Evolutionary conservation across 331 rosid species (phyloP).

Genomic region (Malus hybrid): DNA sequence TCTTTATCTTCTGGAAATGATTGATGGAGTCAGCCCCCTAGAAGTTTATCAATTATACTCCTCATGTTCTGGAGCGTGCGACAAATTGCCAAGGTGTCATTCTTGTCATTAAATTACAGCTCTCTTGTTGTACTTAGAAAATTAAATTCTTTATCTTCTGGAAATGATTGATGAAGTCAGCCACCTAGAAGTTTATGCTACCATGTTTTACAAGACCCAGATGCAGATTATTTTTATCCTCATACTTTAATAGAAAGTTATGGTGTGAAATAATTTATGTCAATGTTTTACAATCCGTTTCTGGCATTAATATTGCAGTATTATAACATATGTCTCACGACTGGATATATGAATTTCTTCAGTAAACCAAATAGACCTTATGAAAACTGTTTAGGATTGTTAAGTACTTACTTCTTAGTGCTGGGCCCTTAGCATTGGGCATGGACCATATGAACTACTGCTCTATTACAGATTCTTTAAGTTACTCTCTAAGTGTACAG

Average conservation of each 20-base stretch:
- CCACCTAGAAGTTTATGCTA: not conserved
- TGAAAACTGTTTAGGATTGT: too few relatives aligned
- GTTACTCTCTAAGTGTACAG: too few relatives aligned
- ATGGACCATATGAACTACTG: too few relatives aligned
- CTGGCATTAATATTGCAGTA: too few relatives aligned
- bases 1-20: not conserved
- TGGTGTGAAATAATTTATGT: not conserved
- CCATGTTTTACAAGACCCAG: not conserved
- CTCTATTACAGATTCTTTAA: too few relatives aligned
- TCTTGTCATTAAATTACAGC: not conserved
- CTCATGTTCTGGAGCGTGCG: not conserved
- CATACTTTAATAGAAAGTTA: not conserved
- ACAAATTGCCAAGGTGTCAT: not conserved
- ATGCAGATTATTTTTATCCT: not conserved
- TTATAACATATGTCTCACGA: too few relatives aligned
- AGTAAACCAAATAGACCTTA: too few relatives aligned
- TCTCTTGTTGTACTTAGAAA: not conserved
- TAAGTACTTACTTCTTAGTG: too few relatives aligned
- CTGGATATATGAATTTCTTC: too few relatives aligned
- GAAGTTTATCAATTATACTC: not conserved
- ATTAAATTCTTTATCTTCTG: not conserved
- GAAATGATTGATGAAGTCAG: not conserved
- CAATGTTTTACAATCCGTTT: too few relatives aligned
- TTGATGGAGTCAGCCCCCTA: not conserved
- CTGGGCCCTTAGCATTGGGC: too few relatives aligned